A percentile compares a stretch with the other conserved stretches of the same genome.
phyloP scores from a whole-genome alignment of 257 asterid genomes.

The Pogostemon cablin region DNA sequence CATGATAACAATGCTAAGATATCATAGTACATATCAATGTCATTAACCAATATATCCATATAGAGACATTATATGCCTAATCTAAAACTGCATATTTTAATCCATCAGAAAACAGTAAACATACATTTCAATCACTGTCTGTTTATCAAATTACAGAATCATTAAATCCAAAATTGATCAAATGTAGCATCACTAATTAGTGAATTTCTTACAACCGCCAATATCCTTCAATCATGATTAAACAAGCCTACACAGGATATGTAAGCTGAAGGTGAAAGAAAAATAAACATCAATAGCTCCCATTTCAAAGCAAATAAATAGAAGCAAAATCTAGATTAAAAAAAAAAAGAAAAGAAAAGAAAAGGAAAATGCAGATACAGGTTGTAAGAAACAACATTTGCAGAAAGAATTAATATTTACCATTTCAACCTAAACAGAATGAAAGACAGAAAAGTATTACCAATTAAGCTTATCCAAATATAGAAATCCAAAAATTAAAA shows the following conservation, averaged over 20 bases:
- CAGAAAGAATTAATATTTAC: constrained; percentile 7
- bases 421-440: neutral
- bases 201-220: neutral
- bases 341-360: neutral
- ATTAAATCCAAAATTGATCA: neutral
- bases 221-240: constrained; percentile 11
- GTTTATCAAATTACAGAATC: neutral
- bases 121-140: neutral
- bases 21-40: neutral
- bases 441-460: neutral
- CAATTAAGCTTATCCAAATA: constrained; percentile 12
- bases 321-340: constrained; percentile 13
- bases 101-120: constrained; percentile 21
- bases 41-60: neutral
- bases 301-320: neutral
- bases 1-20: neutral
- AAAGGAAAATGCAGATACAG: neutral
- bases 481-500: neutral
- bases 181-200: neutral
- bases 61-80: neutral
- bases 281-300: neutral
- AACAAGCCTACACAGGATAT: constrained; percentile 14
- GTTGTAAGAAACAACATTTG: neutral
- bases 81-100: neutral
- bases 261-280: neutral